Base-by-base conservation (phyloP, 805 yeast genomes). In the Citeromyces matritensis region DNA sequence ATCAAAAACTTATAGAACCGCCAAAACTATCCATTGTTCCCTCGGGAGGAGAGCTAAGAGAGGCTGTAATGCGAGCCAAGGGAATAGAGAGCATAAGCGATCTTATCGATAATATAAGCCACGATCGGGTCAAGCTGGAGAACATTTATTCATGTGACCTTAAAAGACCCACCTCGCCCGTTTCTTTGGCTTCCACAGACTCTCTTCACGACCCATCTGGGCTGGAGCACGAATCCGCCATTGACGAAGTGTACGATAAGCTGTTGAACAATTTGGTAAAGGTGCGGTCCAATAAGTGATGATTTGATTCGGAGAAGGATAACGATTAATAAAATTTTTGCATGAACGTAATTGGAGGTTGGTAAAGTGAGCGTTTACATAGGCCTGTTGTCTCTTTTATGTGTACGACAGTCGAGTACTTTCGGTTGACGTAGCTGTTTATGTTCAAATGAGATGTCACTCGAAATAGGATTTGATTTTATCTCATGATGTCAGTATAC, bases 41-140 rank as follows among this genome's bases (percentile, higher is more conserved):
- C 1, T 63, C 73, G 0, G 76, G 76, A 2, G 50, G 65, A 1
- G 69, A 68, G 39, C 53, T 69, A 15, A 44, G 76, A 28, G 72
- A 68, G 37, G 73, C 74, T 0, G 76, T 80, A 17, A 73, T 79
- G 33, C 69, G 71, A 35, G 84, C 85, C 3, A 78, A 77, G 43
- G 88, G 88, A 39, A 72, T 77, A 33, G 74, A 74, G 37, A 67
- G 78, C 15, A 78, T 78, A 7, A 63, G 65, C 13, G 82, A 77
- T 35, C 60, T 79, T 41, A 78, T 79, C 40, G 67, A 63, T 30
- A 76, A 70, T 40, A 79, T 79, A 33, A 70, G 68, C 42, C 60
- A 60, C 33, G 69, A 75, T 35, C 51, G 49, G 30, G 36, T 47
- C 5, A 40, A 49, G 30, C 44, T 53, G 29, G 40, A 47, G 26